phyloP scores from a whole-genome alignment of 306 rosid genomes.

The Mimosa bimucronata region DNA sequence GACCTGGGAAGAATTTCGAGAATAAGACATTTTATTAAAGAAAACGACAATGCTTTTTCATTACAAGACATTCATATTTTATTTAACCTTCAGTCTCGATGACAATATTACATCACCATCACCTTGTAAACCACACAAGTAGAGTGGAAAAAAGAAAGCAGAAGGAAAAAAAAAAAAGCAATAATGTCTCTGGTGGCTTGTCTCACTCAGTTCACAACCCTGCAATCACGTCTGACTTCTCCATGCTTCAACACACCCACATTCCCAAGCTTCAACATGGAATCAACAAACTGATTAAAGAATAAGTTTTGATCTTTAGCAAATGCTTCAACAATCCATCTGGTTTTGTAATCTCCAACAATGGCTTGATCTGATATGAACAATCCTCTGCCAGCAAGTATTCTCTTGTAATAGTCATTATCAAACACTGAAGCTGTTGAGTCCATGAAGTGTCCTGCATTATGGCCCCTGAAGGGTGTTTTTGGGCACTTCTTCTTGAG shows the following conservation, averaged over 20 bases:
- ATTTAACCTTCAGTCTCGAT: not conserved
- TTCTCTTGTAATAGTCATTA: slow-evolving; percentile 50
- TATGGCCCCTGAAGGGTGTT: slow-evolving; percentile 48
- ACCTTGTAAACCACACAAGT: not conserved
- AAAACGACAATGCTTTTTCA: not conserved
- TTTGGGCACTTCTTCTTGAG: slow-evolving; percentile 55
- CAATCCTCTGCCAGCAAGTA: slow-evolving; percentile 47
- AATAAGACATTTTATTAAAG: not conserved
- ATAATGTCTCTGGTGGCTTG: not conserved
- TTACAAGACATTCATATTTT: not conserved
- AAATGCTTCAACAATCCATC: slow-evolving; percentile 54
- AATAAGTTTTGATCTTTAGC: slow-evolving; percentile 52
- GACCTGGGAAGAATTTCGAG: not conserved
- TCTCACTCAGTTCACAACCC: slow-evolving; percentile 45
- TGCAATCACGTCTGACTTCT: slow-evolving; percentile 65
- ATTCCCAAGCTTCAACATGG: slow-evolving; percentile 74
- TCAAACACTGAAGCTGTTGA: slow-evolving; percentile 59
- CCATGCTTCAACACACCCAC: slow-evolving; percentile 55
- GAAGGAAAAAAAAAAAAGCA: not conserved
- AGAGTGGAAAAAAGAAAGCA: not conserved
- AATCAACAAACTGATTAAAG: slow-evolving; percentile 61
- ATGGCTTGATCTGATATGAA: slow-evolving; percentile 59
- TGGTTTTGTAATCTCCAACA: slow-evolving; percentile 50
- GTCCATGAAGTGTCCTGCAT: slow-evolving; percentile 59
- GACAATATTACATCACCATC: not conserved